Base-by-base conservation (phyloP, 2,329 filamentous ascomycete genomes). In the Ophiosphaerella herpotricha region DNA sequence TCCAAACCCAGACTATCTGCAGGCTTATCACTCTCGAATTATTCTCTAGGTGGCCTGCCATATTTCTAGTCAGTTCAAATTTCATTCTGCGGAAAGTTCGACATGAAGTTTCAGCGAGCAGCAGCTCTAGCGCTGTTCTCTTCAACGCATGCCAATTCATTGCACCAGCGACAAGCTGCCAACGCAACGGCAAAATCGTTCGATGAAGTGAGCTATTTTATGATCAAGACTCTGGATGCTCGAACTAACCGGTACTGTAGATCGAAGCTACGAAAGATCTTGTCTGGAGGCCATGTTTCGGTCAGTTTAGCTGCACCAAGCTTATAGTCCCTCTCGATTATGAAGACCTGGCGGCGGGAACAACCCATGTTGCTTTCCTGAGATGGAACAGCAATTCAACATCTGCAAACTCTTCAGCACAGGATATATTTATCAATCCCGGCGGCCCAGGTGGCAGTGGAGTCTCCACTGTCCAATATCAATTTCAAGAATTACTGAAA, bases 341-440 rank as follows among this genome's bases (percentile, higher is more conserved):
- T 43, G 38, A 43, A 13, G 32, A 55, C 24, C n/a, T n/a, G 12
- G 13, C 14, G 14, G 54, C 45, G 63, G 37, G 67, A 55, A 63
- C 56, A 16, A 70, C 79, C n/a, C 67, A 68, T 2, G 57, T 82
- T 18, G 78, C 79, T 4, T 61, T 82, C n/a, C 71, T 76, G n/a
- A 75, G 75, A 24, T 66, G 76, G 7, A 77, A 35, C 3, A 67
- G 77, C 0, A 74, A 60, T 5, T 54, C 41, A 5, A 67, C 77
- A 1, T 54, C 65, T 0, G 62, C 73, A 11, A 63, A 72, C 13
- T 69, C 70, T 6, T 78, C 79, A 9, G 11, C 41, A 55, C 78
- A 79, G 3, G 71, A 78, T 1, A 70, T 81, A 23, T 43, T 82
- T 5, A 67, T 79, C 6, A 82, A 82, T 50, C 78, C 79, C 3